Conservation (phyloP, 768 basidiomycete genomes). For the Rhizopogon roseolus region DNA sequence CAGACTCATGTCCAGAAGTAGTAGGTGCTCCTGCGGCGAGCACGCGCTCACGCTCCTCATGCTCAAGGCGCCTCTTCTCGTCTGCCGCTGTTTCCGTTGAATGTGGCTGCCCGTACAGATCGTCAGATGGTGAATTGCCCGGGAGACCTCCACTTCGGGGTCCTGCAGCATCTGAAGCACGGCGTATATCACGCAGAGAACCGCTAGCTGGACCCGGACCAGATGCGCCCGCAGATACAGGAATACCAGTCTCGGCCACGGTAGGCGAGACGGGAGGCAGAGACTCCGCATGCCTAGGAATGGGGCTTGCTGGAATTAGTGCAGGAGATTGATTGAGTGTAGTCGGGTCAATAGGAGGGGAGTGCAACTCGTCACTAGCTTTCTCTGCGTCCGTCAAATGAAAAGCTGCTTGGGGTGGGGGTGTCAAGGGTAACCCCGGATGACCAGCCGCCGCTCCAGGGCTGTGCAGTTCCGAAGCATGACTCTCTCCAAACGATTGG, state of each 20-base stretch:
- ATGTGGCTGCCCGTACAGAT: conserved; percentile 24
- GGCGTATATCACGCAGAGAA: conserved; percentile 50
- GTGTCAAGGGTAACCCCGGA: conserved; percentile 37
- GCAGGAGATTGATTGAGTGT: conserved; percentile 21
- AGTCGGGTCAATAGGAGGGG: conserved; percentile 17
- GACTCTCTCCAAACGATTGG: conserved; percentile 80
- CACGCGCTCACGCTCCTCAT: conserved; percentile 47
- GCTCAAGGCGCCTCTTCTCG: conserved; percentile 59
- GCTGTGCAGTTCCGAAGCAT: conserved; percentile 65
- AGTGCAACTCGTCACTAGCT: conserved; percentile 4
- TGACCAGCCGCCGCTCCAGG: conserved; percentile 25
- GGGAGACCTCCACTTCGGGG: conserved; percentile 28
- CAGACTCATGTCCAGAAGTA: conserved; percentile 34
- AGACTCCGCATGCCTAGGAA: conserved; percentile 14
- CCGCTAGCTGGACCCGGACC: conserved; percentile 69
- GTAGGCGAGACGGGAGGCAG: conserved; percentile 39
- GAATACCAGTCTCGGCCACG: conserved; percentile 74
- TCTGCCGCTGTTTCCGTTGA: conserved; percentile 54
- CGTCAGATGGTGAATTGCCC: conserved; percentile 19
- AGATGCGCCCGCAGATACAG: conserved; percentile 47
- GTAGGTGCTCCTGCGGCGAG: conserved; percentile 13
- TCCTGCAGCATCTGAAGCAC: conserved; percentile 30
- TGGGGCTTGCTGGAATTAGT: conserved; percentile 7
- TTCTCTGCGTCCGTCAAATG: conserved; percentile 1
- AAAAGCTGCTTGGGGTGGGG: conserved; percentile 29